phyloP scores from a whole-genome alignment of 805 yeast species.

The Metschnikowia continentalis region DNA sequence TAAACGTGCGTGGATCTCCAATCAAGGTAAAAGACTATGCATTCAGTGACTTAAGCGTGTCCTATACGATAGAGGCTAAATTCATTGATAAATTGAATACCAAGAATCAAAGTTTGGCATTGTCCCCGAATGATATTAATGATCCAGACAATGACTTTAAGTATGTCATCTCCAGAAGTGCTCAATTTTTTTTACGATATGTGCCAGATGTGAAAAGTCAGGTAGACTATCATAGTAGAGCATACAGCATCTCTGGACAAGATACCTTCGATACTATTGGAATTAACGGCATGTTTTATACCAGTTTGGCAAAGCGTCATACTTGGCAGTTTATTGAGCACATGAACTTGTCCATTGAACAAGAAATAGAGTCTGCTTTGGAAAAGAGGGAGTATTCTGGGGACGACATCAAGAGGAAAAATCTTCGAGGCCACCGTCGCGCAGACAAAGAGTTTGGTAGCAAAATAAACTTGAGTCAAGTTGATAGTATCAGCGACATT shows the following conservation, averaged over 20 bases:
- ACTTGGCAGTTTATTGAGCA: constrained; percentile 34
- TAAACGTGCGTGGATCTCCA: constrained; percentile 50
- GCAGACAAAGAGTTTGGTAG: constrained; percentile 1
- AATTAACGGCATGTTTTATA: constrained; percentile 32
- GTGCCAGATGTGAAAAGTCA: constrained; percentile 35
- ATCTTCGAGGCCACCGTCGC: constrained; percentile 16
- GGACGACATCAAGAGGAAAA: constrained; percentile 33
- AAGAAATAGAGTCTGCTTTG: constrained; percentile 33
- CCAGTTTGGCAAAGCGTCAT: constrained; percentile 19
- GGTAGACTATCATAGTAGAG: constrained; percentile 23
- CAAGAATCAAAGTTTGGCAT: constrained; percentile 25
- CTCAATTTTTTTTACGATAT: constrained; percentile 37
- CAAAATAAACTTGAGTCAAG: constrained; percentile 5
- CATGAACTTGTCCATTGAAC: constrained; percentile 29
- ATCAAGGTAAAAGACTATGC: constrained; percentile 45
- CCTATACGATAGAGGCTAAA: constrained; percentile 52
- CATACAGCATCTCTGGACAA: constrained; percentile 20
- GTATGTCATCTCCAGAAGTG: constrained; percentile 33
- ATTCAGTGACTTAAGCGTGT: constrained; percentile 41
- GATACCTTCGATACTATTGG: constrained; percentile 30
- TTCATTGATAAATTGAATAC: constrained; percentile 44
- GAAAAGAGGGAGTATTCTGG: constrained; percentile 22
- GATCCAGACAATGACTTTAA: constrained; percentile 29
- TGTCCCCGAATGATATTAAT: constrained; percentile 35
- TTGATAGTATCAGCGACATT: constrained; percentile 23